Evolutionary conservation across 2,329 filamentous ascomycete species (phyloP), one percentile per base, ranked within the genome.

Genomic region (Sporothrix sp.): DNA sequence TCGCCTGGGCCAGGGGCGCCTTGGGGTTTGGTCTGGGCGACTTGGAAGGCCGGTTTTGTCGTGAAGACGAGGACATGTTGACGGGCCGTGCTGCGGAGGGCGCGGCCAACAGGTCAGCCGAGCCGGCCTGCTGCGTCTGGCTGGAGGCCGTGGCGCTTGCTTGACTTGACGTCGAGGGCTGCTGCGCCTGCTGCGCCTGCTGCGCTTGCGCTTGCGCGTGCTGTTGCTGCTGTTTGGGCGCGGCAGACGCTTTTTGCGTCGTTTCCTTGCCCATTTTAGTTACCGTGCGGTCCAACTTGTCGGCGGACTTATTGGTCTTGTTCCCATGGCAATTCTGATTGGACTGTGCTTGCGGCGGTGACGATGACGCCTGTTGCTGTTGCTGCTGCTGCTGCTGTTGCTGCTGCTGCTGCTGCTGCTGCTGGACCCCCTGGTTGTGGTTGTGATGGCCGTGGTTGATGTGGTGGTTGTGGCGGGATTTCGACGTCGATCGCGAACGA

Each of bases 211-310:
- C 14, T 37, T 32, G 23, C 23, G 47, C 43, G 14, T 51, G 51
- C 18, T 38, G 37, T 20, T 50, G 52, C 30, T 39, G 40, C 35
- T 47, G 43, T 20, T 40, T 51, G 10, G 50, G 40, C n/a, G n/a
- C n/a, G 10, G 51, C 72, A 45, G 68, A 61, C 54, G 72, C 65
- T 60, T 76, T 79, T 62, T 60, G 54, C 23, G 64, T 54, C 54
- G 65, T 62, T 59, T 79, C 78, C 68, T 78, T 80, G 61, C 72
- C 63, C 58, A 62, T 68, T 66, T 75, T 72, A 73, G 80, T 74
- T 72, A 74, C 74, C 73, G 72, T 71, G 62, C 78, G 76, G 68
- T 76, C 78, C 69, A 71, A 69, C 74, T 79, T 80, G 63, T 75
- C 77, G 60, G 69, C 69, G 64, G 66, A 71, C 59, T 74, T 74